Conservation (phyloP, 2,329 filamentous ascomycete genomes). For the Venturia pyrina region DNA sequence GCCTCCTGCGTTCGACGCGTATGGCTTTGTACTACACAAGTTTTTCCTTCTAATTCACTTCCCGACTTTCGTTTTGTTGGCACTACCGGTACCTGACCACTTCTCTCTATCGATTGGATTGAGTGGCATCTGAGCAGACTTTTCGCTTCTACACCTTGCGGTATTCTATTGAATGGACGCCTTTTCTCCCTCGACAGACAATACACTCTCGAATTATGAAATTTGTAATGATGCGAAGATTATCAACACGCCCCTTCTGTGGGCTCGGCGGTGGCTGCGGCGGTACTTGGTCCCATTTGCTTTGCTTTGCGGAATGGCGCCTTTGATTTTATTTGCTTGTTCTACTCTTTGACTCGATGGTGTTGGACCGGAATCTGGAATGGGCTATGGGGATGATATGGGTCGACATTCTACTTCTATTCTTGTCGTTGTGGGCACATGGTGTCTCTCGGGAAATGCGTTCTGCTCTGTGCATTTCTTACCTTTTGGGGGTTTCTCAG, state of each 20-base stretch:
- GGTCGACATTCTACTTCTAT: not conserved
- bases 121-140: not conserved
- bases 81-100: not conserved
- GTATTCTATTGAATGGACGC: not conserved
- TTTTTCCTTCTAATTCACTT: not conserved
- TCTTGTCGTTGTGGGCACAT: not conserved
- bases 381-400: not conserved
- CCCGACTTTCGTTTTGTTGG: not conserved
- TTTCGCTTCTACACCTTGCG: not conserved
- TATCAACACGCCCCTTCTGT: not conserved
- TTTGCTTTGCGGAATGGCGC: not conserved
- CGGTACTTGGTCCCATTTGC: not conserved
- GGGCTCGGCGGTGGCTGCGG: not conserved
- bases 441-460: not conserved
- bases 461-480: not conserved
- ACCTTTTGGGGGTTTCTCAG: not conserved
- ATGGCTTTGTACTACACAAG: not conserved
- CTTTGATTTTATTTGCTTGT: not conserved
- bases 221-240: conserved; percentile 10
- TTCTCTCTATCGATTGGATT: not conserved
- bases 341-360: not conserved
- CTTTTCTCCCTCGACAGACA: not conserved
- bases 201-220: not conserved
- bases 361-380: not conserved
- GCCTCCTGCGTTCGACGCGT: not conserved